A percentile compares a stretch with the other conserved stretches of the same genome.
phyloP scores from a whole-genome alignment of 2,329 filamentous ascomycete genomes.

The Fusarium sp. region DNA sequence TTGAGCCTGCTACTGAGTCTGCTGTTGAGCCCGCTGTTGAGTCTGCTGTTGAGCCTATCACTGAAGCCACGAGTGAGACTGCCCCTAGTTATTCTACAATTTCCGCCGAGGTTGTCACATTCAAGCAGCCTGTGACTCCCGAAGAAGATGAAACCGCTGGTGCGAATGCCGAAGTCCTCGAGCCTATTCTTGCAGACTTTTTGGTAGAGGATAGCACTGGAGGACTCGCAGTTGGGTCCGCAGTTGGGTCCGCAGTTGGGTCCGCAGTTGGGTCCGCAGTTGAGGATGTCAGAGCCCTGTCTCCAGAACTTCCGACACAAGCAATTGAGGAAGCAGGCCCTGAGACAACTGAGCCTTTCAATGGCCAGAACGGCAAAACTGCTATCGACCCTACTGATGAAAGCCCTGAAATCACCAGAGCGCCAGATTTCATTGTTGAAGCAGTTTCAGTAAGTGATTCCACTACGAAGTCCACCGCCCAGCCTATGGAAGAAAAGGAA shows the following conservation, averaged over 20 bases:
- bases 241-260: neutral
- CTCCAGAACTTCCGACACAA: neutral
- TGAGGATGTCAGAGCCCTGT: neutral
- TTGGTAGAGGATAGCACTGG: neutral
- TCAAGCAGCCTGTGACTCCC: conserved; percentile 1
- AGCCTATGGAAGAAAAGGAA: neutral
- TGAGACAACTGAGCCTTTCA: conserved; percentile 8
- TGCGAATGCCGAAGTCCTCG: neutral
- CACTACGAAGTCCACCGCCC: neutral
- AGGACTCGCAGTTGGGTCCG: neutral
- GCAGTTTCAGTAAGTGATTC: neutral
- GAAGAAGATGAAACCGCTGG: neutral
- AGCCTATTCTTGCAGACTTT: neutral
- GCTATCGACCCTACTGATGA: neutral
- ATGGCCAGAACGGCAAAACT: neutral
- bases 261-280: neutral
- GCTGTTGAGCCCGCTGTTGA: neutral
- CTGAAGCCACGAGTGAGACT: neutral
- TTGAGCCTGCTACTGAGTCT: neutral
- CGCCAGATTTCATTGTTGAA: neutral
- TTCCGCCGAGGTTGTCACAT: neutral
- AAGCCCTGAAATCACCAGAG: neutral
- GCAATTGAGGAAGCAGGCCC: neutral
- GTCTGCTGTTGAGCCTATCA: neutral
- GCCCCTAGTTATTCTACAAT: neutral